Base-by-base conservation (phyloP, 2,329 filamentous ascomycete genomes). In the Botryosphaeria dothidea region DNA sequence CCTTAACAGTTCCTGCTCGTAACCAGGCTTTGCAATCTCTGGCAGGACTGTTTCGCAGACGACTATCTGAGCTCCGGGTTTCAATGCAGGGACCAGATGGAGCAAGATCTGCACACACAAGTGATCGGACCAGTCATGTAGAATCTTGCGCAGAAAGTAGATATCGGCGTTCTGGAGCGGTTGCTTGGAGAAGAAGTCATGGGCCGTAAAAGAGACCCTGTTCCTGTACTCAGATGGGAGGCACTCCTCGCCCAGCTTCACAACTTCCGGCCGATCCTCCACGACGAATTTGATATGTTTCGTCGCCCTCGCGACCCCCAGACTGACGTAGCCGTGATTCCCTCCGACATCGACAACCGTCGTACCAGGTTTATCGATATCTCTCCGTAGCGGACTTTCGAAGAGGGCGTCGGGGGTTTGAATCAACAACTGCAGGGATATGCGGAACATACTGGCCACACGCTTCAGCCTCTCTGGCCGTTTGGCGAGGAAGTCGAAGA, bases 81-180 rank as follows among this genome's bases (percentile, higher is more conserved):
- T n/a, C 36, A 41, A 41, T 4, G 36, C 36, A 8, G 36, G 36
- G 11, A 41, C 58, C 1, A 75, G 77, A 49, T 75, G 74, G 9
- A 54, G 61, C 25, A 79, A 63, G 29, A 79, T 77, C 46, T 68
- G 67, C 15, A 69, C 70, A 57, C 74, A 76, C 27, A 73, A 68
- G 7, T 71, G 60, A 58, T 78, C 76, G 0, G 74, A 70, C 77
- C 76, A 78, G 67, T 78, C 74, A 43, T 78, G 76, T 65, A 77
- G 77, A 48, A 78, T 75, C 19, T 73, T 69, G 9, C 75, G 73
- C 62, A 79, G 75, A 65, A 75, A 78, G 68, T 78, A 79, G 2
- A 66, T 67, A 19, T 70, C 69, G 6, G 77, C 77, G 1, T 73
- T 74, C 73, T 69, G 71, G n/a, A 78, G 65, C 0, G 72, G 71